phyloP scores from a whole-genome alignment of 768 basidiomycete species.

The Mycena maculata region DNA sequence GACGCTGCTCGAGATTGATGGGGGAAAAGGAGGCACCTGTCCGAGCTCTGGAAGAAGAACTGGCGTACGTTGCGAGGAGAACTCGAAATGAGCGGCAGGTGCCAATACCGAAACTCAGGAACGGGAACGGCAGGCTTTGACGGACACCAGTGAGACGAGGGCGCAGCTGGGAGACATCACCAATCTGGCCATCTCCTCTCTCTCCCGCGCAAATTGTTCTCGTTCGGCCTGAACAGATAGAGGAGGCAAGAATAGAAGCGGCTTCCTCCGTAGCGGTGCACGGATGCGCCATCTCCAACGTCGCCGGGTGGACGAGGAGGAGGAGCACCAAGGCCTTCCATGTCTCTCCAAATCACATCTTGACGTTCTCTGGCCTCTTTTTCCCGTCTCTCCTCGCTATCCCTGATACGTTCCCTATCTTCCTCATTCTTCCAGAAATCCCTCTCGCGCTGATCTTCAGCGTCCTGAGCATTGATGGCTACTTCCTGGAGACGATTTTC shows the following conservation, averaged over 20 bases:
- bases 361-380: constrained; percentile 63
- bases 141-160: too few relatives aligned
- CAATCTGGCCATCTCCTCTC: constrained; percentile 62
- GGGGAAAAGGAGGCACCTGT: too few relatives aligned
- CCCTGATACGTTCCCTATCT: constrained; percentile 67
- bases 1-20: too few relatives aligned
- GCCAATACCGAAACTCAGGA: too few relatives aligned
- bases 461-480: constrained; percentile 62
- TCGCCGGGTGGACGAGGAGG: constrained; percentile 42
- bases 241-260: constrained; percentile 63
- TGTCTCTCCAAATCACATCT: constrained; percentile 58
- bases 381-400: constrained; percentile 68
- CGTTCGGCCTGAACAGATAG: constrained; percentile 69
- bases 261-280: constrained; percentile 64
- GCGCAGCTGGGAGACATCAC: too few relatives aligned
- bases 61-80: constrained; percentile 71
- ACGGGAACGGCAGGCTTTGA: too few relatives aligned
- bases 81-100: too few relatives aligned
- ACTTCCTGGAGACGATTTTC: constrained; percentile 62
- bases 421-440: constrained; percentile 76
- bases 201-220: constrained; percentile 66
- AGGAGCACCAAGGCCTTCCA: constrained; percentile 52
- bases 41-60: too few relatives aligned
- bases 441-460: constrained; percentile 72
- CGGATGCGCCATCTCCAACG: constrained; percentile 52